A percentile compares a stretch with the other conserved stretches of the same genome.
Evolutionary conservation across 75 land plant species (phyloP).

Genomic region (Chamaecyparis obtusa): DNA sequence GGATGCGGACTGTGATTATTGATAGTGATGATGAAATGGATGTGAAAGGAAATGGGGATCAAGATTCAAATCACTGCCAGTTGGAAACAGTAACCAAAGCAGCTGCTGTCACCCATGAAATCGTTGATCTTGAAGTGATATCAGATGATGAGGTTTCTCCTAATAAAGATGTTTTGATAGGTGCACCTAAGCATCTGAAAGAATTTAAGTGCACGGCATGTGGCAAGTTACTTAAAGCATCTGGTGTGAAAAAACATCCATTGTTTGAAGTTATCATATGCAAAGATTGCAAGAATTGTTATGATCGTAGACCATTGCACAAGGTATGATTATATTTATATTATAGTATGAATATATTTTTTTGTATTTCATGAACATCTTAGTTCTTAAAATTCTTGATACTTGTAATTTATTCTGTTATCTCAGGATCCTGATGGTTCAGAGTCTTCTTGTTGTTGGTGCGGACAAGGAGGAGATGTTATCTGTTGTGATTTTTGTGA

Average conservation of each 20-base stretch:
- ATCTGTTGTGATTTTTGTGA: conserved; percentile 70
- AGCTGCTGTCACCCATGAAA: conserved; percentile 12
- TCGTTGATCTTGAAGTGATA: conserved; percentile 11
- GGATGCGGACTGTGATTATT: conserved; percentile 32
- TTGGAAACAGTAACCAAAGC: conserved; percentile 6
- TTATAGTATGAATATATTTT: neutral
- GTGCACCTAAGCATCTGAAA: neutral
- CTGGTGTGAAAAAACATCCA: conserved; percentile 64
- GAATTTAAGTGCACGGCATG: conserved; percentile 74
- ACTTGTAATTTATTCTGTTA: conserved; percentile 7
- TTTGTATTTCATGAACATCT: neutral
- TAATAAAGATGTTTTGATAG: conserved; percentile 13
- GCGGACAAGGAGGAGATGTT: conserved; percentile 63
- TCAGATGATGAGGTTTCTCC: conserved; percentile 16
- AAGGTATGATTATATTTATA: conserved; percentile 38
- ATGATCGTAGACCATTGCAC: conserved; percentile 36
- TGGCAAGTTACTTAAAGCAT: conserved; percentile 28
- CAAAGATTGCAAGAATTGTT: conserved; percentile 40
- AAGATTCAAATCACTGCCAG: neutral
- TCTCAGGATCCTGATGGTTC: conserved; percentile 76
- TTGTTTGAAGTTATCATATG: conserved; percentile 66
- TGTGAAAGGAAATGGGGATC: conserved; percentile 9
- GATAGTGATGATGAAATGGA: conserved; percentile 79
- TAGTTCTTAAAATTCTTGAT: neutral
- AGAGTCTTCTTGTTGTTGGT: conserved; percentile 83